phyloP scores from a whole-genome alignment of 768 basidiomycete species.

The Agaricus sinodeliciosus region DNA sequence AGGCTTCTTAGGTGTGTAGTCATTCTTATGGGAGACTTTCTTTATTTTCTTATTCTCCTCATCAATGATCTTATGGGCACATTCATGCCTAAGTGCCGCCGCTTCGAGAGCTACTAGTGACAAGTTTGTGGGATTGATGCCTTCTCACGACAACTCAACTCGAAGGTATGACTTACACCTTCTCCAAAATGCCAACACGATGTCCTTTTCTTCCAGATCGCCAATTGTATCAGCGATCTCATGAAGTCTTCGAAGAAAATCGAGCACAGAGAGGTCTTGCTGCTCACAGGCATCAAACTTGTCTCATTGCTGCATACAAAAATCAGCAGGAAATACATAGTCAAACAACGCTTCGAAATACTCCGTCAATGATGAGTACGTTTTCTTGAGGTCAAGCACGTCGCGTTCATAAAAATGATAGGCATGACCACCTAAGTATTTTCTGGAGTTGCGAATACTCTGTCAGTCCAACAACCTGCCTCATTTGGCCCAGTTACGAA shows the following conservation, averaged over 20 bases:
- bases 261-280: neutral
- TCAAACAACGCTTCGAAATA: slow-evolving; percentile 4
- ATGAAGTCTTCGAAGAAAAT: slow-evolving; percentile 1
- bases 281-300: slow-evolving; percentile 9
- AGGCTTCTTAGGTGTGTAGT: neutral
- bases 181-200: slow-evolving; percentile 2
- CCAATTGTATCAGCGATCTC: slow-evolving; percentile 4
- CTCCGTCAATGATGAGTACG: neutral
- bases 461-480: neutral
- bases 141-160: slow-evolving; percentile 1
- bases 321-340: slow-evolving; percentile 4
- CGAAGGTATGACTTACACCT: slow-evolving; percentile 6
- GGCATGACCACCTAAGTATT: neutral
- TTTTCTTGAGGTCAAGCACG: neutral
- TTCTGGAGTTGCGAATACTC: neutral
- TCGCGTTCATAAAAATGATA: slow-evolving; percentile 8
- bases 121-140: slow-evolving; percentile 1
- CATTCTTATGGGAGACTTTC: neutral
- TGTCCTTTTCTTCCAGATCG: slow-evolving; percentile 2
- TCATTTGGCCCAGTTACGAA: neutral
- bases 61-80: neutral
- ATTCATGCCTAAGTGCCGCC: neutral
- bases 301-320: slow-evolving; percentile 1
- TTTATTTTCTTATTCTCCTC: slow-evolving; percentile 1
- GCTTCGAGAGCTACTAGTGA: slow-evolving; percentile 1